Evolutionary conservation across 805 yeast genomes (phyloP).

Genomic region (Myxozyma udenii): DNA sequence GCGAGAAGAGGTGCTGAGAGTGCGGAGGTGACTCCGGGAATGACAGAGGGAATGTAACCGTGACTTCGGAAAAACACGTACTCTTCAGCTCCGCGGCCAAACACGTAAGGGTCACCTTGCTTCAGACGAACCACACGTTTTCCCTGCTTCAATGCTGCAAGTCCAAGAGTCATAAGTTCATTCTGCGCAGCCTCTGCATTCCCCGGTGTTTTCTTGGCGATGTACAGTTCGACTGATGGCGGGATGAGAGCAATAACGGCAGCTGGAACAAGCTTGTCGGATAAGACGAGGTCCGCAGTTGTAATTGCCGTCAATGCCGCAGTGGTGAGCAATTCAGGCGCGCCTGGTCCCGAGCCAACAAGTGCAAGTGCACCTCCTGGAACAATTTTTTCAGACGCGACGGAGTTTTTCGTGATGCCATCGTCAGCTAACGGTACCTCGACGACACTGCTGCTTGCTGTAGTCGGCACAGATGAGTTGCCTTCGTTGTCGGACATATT

Average conservation of each 20-base stretch:
- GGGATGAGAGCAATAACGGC: conserved; percentile 84
- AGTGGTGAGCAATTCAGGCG: conserved; percentile 71
- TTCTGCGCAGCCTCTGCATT: conserved; percentile 92
- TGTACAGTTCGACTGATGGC: conserved; percentile 64
- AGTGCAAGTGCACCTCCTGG: conserved; percentile 60
- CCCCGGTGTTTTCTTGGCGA: conserved; percentile 94
- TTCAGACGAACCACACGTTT: conserved; percentile 80
- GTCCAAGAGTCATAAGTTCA: conserved; percentile 71
- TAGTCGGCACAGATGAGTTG: not conserved
- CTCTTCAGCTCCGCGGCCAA: conserved; percentile 97
- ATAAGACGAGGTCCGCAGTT: conserved; percentile 77
- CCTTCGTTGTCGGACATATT: not conserved
- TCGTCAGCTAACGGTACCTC: not conserved
- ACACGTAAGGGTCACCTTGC: conserved; percentile 96
- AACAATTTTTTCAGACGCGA: conserved; percentile 13
- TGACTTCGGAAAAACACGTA: conserved; percentile 60
- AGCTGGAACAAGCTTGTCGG: conserved; percentile 91
- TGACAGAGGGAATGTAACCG: conserved; percentile 68
- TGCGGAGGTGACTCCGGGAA: conserved; percentile 89
- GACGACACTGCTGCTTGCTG: too few species aligned
- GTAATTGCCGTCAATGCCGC: conserved; percentile 81
- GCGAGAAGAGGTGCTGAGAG: conserved; percentile 82
- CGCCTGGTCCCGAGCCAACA: conserved; percentile 96
- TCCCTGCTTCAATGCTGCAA: conserved; percentile 62
- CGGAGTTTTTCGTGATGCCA: not conserved